Evolutionary conservation across 2,329 filamentous ascomycete species (phyloP), one percentile per base, ranked within the genome.

Genomic region (Penicillium sp.): DNA sequence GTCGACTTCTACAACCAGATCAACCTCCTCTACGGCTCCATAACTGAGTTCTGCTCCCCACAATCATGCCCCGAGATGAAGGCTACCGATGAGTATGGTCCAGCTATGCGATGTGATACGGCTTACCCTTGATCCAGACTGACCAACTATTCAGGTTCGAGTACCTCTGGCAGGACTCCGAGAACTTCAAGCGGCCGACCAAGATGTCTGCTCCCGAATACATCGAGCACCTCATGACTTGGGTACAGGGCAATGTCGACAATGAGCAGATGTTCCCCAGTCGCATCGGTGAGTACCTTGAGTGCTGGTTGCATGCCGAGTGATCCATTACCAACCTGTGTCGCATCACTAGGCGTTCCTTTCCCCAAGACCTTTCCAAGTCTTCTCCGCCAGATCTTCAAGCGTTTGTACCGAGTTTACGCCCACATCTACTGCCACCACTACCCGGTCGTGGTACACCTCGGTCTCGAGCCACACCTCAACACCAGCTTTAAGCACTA

Each of bases 1-100:
- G 95, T 99, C 82, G 95, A 99, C 80, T 99, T 99, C 80, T 99
- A 99, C 87, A 99, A 99, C 82, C 95, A 99, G 80, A 96, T 99
- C 83, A 99, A 99, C 80, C 86, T 99, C 38, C 89, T 99, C 61
- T 99, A 99, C 77, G 96, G 96, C 61, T 95, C 95, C 68, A 99
- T 99, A 75, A 99, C 95, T 62, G 95, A 99, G 76, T 99, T 99
- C 80, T 99, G 95, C 83, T 98, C 95, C 28, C 94, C 95, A 35
- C 90, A 95, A 76, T 93, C 93, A 66, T 99, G 95, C 77, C 95
- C 95, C 0, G 95, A 98, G 81, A 99, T 99, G 95, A 99, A 99
- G 80, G 95, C 95, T n/a, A 99, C 95, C 10, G 96, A 99, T 80
- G 95, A 99, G 90, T 95, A 84, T 66, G 87, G 61, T 38, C 37